Conservation (phyloP, 371 early-diverging fungal genomes). For the Lichtheimia ornata region DNA sequence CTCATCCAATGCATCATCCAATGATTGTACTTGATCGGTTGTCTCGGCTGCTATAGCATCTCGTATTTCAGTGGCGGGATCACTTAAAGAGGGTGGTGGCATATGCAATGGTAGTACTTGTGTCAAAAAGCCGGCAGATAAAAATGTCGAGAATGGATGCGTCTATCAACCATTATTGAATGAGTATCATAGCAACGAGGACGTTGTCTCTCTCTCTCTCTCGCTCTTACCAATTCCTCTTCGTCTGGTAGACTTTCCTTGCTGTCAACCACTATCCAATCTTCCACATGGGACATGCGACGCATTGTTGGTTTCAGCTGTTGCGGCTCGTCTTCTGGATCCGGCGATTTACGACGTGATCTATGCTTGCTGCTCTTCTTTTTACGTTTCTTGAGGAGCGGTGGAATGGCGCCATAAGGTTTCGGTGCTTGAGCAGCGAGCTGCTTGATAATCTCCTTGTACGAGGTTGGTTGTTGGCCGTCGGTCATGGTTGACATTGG, state of each 20-base stretch:
- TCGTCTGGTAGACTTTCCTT: slow-evolving; percentile 55
- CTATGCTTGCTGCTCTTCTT: slow-evolving; percentile 28
- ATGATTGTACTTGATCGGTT: slow-evolving; percentile 5
- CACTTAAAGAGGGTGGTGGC: slow-evolving; percentile 54
- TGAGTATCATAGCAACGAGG: background rate
- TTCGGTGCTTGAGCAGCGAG: slow-evolving; percentile 46
- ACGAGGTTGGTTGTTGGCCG: slow-evolving; percentile 32
- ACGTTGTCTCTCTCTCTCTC: too few relatives aligned
- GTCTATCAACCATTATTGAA: background rate
- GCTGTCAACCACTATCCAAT: slow-evolving; percentile 52
- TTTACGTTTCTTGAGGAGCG: slow-evolving; percentile 32
- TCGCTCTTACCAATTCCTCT: slow-evolving; percentile 52
- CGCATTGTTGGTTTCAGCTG: slow-evolving; percentile 29
- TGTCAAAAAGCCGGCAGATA: slow-evolving; percentile 46
- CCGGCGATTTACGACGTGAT: slow-evolving; percentile 9
- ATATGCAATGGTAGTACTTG: slow-evolving; percentile 52
- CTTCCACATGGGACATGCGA: slow-evolving; percentile 54
- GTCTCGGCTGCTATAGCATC: too few relatives aligned
- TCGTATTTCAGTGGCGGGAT: slow-evolving; percentile 12
- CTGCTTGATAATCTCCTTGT: slow-evolving; percentile 54
- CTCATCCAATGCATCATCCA: slow-evolving; percentile 19
- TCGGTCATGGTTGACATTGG: slow-evolving; percentile 26
- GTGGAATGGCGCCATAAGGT: slow-evolving; percentile 61
- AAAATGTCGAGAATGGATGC: slow-evolving; percentile 38
- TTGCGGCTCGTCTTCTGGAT: slow-evolving; percentile 9